Evolutionary conservation across 2,329 filamentous ascomycete species (phyloP).

Genomic region (Atkinsonella hypoxylon): DNA sequence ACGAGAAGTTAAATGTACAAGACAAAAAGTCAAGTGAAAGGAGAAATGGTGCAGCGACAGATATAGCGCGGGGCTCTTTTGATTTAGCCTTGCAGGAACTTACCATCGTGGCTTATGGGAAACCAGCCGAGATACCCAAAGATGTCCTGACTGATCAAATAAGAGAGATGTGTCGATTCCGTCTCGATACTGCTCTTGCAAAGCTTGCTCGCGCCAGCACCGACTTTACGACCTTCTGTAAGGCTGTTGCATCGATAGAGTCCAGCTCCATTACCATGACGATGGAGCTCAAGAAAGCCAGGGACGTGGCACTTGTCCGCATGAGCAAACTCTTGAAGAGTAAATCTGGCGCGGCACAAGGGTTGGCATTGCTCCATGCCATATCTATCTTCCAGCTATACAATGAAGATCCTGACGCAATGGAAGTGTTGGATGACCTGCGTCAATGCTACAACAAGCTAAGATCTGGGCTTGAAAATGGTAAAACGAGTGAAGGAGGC

Average conservation of each 20-base stretch:
- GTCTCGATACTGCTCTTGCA: constrained; percentile 46
- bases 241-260: constrained; percentile 41
- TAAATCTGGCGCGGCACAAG: constrained; percentile 35
- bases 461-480: constrained; percentile 32
- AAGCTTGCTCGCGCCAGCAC: constrained; percentile 42
- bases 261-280: constrained; percentile 40
- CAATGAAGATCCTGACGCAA: constrained; percentile 76
- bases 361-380: constrained; percentile 70
- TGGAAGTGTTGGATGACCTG: constrained; percentile 74
- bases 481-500: constrained; percentile 39
- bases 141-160: constrained; percentile 38
- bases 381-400: constrained; percentile 81
- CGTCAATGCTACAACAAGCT: constrained; percentile 60
- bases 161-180: constrained; percentile 40
- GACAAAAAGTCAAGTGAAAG: neutral
- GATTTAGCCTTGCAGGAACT: constrained; percentile 37
- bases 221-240: constrained; percentile 41
- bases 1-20: neutral
- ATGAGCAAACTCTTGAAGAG: constrained; percentile 41
- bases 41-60: constrained; percentile 16
- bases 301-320: constrained; percentile 37
- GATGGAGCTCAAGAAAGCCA: constrained; percentile 39
- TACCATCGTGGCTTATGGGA: constrained; percentile 42
- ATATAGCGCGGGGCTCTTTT: constrained; percentile 18
- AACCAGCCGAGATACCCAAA: constrained; percentile 27